These are phyloP conservation scores for Hemileccinum rubropunctum DNA, from an alignment of 768 basidiomycete species.

Conservation along the genomic window DNA sequence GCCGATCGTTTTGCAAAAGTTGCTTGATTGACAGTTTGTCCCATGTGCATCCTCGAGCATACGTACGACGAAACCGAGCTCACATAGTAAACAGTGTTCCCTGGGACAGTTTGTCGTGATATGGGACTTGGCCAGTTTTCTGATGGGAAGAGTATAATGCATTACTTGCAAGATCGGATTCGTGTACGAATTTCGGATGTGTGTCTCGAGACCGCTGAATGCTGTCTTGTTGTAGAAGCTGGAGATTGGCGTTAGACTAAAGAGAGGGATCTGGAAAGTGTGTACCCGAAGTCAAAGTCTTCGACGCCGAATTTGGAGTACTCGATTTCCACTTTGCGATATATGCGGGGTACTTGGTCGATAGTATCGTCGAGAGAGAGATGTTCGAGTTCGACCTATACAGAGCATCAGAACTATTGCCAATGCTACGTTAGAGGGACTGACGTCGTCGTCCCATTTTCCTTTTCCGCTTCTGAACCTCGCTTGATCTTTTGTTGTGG, in stretches of 20 bases:
- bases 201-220: conserved; percentile 92
- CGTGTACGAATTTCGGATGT: conserved; percentile 96
- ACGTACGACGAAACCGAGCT: conserved; percentile 88
- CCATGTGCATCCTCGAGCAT: conserved; percentile 97
- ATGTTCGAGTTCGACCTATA: conserved; percentile 53
- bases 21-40: conserved; percentile 93
- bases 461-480: conserved; percentile 85
- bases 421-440: conserved; percentile 2
- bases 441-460: conserved; percentile 42
- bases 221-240: conserved; percentile 93
- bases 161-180: conserved; percentile 89
- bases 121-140: conserved; percentile 85
- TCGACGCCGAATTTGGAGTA: conserved; percentile 99
- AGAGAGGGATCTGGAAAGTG: neutral
- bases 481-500: conserved; percentile 54
- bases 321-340: conserved; percentile 93
- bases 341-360: conserved; percentile 72
- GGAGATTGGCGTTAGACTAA: neutral
- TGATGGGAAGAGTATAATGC: conserved; percentile 77
- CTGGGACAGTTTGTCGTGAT: conserved; percentile 83
- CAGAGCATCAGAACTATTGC: neutral
- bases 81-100: conserved; percentile 93
- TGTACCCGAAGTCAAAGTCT: conserved; percentile 96
- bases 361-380: conserved; percentile 49
- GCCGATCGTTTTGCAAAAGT: conserved; percentile 93